Evolutionary conservation across 345 rosid genomes (phyloP).

Genomic region (Erodium maritimum): DNA sequence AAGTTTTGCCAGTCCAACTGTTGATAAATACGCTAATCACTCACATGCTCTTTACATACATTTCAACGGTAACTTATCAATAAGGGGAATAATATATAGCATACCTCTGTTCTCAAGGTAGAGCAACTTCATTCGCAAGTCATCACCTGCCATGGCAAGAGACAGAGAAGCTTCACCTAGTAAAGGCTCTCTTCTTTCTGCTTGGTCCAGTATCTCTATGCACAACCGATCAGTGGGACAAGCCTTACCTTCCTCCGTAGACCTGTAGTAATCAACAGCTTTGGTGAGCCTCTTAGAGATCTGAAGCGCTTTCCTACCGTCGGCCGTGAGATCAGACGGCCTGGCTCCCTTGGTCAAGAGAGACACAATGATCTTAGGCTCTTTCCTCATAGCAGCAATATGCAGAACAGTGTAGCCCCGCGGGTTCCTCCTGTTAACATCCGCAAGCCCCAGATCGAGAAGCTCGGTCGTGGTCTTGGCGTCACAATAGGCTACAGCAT

Average conservation of each 20-base stretch:
- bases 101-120: constrained; percentile 83
- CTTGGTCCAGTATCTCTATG: constrained; percentile 71
- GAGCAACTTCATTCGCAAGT: constrained; percentile 49
- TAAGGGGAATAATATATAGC: not conserved
- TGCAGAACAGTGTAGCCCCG: constrained; percentile 75
- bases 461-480: constrained; percentile 64
- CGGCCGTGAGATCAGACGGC: constrained; percentile 47
- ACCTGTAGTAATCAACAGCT: constrained; percentile 38
- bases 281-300: constrained; percentile 54
- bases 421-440: constrained; percentile 42
- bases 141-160: constrained; percentile 65
- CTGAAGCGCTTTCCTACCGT: constrained; percentile 66
- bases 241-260: constrained; percentile 46
- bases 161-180: constrained; percentile 53
- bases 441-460: constrained; percentile 61
- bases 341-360: constrained; percentile 69
- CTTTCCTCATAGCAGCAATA: constrained; percentile 68
- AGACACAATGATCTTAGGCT: constrained; percentile 64
- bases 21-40: not conserved
- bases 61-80: not conserved
- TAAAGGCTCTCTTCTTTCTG: constrained; percentile 42
- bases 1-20: constrained; percentile 74
- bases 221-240: constrained; percentile 53
- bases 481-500: constrained; percentile 72
- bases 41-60: not conserved